Base-by-base conservation (phyloP, 140 eudicot species). In the Cichorium intybus region DNA sequence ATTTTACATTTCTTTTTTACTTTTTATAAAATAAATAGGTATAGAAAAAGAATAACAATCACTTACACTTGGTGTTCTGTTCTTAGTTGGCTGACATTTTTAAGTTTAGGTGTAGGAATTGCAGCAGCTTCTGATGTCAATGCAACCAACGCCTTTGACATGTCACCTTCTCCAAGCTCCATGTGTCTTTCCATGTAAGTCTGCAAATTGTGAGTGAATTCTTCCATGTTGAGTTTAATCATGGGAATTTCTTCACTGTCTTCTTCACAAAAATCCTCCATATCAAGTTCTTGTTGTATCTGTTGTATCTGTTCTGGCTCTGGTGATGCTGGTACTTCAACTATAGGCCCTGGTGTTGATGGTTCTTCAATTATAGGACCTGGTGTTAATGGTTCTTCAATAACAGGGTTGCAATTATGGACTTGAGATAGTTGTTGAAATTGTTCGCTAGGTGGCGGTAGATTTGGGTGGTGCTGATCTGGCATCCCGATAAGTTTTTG, bases 1-100 rank as follows among this genome's bases (percentile, higher is more conserved):
- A n/a, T n/a, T n/a, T n/a, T n/a, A n/a, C n/a, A n/a, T n/a, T n/a
- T n/a, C n/a, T n/a, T n/a, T n/a, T n/a, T n/a, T n/a, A n/a, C n/a
- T n/a, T n/a, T n/a, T n/a, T n/a, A n/a, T n/a, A n/a, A n/a, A n/a
- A n/a, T n/a, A n/a, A n/a, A n/a, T n/a, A n/a, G n/a, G n/a, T n/a
- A n/a, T n/a, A n/a, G n/a, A n/a, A n/a, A n/a, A n/a, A n/a, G n/a
- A n/a, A n/a, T n/a, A n/a, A 28, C 3, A 41, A n/a, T 60, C 66
- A 76, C 99, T 88, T 88, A 94, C 99, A 94, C 99, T 60, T 86
- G 95, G 77, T 94, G 99, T 66, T 94, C 99, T 52, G 99, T 94
- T 79, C 99, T 89, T 74, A 94, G 86, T 33, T 87, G 85, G 84
- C 72, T 94, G 66, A 94, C 79, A 45, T 86, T 86, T 71, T 94